Evolutionary conservation across 139 green algal species (phyloP).

Genomic region (Zygnema cylindricum): DNA sequence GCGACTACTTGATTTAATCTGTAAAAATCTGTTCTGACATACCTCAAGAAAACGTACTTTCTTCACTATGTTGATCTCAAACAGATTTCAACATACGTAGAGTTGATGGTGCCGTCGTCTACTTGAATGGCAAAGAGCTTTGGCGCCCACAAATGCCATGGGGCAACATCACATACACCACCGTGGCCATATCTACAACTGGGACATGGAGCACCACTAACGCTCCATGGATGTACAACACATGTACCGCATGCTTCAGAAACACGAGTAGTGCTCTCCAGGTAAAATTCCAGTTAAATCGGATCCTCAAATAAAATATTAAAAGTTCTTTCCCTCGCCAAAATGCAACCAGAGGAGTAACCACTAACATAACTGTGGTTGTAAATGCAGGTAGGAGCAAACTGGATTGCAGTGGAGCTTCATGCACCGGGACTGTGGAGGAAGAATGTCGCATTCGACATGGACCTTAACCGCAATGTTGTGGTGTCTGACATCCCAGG

Average conservation of each 20-base stretch:
- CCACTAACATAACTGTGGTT: too few relatives aligned
- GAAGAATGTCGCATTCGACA: not conserved
- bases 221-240: conserved; percentile 2
- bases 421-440: conserved; percentile 18
- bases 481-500: too few relatives aligned
- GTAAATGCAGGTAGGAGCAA: conserved; percentile 2
- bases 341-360: too few relatives aligned
- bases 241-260: conserved; percentile 5
- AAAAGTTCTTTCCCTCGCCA: not conserved
- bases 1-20: not conserved
- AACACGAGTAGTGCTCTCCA: not conserved
- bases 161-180: conserved; percentile 3
- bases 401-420: conserved; percentile 27
- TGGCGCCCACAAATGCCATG: conserved; percentile 27
- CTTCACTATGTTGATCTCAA: not conserved
- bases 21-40: too few relatives aligned
- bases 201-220: not conserved
- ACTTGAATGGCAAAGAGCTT: conserved; percentile 33
- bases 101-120: conserved; percentile 36
- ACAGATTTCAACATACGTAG: conserved; percentile 22
- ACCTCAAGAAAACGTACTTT: too few relatives aligned
- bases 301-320: not conserved
- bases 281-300: too few relatives aligned
- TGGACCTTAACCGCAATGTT: conserved; percentile 26
- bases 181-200: not conserved